Conservation (phyloP, 148 eudicot genomes). For the Rhododendron molle region DNA sequence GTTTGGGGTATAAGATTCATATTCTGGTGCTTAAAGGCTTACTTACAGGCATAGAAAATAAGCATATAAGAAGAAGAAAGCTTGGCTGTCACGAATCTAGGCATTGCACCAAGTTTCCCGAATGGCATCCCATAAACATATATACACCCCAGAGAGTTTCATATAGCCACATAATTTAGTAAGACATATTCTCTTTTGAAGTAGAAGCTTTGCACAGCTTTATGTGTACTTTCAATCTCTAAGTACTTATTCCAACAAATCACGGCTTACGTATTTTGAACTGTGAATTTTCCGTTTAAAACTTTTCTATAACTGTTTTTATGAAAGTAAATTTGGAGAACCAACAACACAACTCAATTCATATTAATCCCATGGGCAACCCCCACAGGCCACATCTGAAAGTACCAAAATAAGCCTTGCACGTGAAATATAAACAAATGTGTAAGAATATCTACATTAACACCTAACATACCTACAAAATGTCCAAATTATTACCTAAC, state of each 20-base stretch:
- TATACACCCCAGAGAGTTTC: background rate
- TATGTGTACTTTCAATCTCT: background rate
- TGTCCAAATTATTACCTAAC: too few species aligned
- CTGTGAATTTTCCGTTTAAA: background rate
- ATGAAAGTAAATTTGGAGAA: background rate
- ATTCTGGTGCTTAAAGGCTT: background rate
- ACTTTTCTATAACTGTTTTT: background rate
- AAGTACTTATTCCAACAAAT: background rate
- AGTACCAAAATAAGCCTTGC: too few species aligned
- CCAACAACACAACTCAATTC: background rate
- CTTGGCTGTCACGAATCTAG: background rate
- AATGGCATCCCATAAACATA: background rate
- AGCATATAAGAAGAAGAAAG: background rate
- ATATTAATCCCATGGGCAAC: background rate
- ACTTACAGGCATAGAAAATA: background rate
- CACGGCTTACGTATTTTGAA: background rate
- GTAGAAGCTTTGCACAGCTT: background rate
- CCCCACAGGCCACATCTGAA: background rate
- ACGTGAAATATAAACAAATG: too few species aligned
- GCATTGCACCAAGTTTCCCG: background rate
- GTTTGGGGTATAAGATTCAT: background rate
- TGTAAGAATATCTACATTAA: background rate
- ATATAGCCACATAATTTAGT: background rate
- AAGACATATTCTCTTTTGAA: background rate
- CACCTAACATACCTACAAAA: background rate